Percentiles rank a stretch among this genome's conserved stretches.
Evolutionary conservation across 768 basidiomycete species (phyloP).

Genomic region (Glaciozyma martinii): DNA sequence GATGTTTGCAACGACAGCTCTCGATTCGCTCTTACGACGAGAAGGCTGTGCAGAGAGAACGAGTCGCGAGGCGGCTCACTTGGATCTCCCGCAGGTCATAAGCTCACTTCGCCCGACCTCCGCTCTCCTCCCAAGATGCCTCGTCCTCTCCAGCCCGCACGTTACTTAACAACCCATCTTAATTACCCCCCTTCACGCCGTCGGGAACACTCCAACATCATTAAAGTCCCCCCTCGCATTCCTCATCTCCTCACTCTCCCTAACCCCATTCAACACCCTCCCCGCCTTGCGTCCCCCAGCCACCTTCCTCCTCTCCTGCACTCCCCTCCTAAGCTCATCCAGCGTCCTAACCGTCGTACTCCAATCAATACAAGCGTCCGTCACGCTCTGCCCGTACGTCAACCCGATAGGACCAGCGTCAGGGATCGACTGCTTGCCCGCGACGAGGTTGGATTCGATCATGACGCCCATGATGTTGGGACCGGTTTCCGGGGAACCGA

Average conservation of each 20-base stretch:
- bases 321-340: slow-evolving; percentile 77
- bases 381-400: slow-evolving; percentile 76
- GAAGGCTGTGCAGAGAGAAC: too few species aligned
- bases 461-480: slow-evolving; percentile 78
- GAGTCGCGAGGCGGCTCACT: too few species aligned
- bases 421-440: slow-evolving; percentile 78
- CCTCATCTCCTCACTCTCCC: slow-evolving; percentile 9
- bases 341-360: slow-evolving; percentile 71
- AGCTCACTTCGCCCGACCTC: too few species aligned
- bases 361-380: slow-evolving; percentile 76
- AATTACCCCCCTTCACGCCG: too few species aligned
- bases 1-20: too few species aligned
- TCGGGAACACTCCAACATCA: background rate
- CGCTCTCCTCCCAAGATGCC: too few species aligned
- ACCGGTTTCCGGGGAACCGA: slow-evolving; percentile 45
- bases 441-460: slow-evolving; percentile 85
- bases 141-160: too few species aligned
- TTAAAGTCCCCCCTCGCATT: slow-evolving; percentile 27
- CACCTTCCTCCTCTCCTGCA: slow-evolving; percentile 54
- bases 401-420: slow-evolving; percentile 59
- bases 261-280: slow-evolving; percentile 11
- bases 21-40: too few species aligned
- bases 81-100: too few species aligned
- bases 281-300: background rate
- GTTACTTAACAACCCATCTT: too few species aligned